Evolutionary conservation across 2,329 filamentous ascomycete genomes (phyloP).

Genomic region (Pestalotiopsis fici): DNA sequence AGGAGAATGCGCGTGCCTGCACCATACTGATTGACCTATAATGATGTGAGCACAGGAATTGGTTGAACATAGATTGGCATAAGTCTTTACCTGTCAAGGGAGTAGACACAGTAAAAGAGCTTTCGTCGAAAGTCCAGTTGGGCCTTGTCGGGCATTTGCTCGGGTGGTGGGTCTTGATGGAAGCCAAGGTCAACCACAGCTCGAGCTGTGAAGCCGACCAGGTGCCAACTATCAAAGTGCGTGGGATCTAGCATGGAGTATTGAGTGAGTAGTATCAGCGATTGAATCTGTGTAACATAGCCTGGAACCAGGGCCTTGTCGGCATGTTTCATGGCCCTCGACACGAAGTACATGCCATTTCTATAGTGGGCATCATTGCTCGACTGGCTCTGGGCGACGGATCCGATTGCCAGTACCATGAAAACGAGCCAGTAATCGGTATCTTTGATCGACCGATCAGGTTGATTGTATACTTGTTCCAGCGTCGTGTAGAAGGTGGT

Average conservation of each 20-base stretch:
- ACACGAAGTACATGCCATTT: conserved; percentile 57
- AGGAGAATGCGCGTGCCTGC: conserved; percentile 85
- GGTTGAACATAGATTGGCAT: too few species aligned
- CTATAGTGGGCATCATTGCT: conserved; percentile 65
- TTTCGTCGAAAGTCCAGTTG: conserved; percentile 77
- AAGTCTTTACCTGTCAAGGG: conserved; percentile 72
- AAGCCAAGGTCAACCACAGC: conserved; percentile 88
- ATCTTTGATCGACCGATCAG: conserved; percentile 61
- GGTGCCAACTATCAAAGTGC: conserved; percentile 92
- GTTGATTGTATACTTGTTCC: conserved; percentile 77
- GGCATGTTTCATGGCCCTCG: conserved; percentile 71
- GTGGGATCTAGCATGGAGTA: conserved; percentile 89
- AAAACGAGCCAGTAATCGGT: conserved; percentile 85
- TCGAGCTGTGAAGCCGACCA: conserved; percentile 87
- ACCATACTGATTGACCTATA: conserved; percentile 74
- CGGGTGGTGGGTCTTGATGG: conserved; percentile 84
- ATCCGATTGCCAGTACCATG: conserved; percentile 85
- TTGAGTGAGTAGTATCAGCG: conserved; percentile 80
- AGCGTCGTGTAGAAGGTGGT: conserved; percentile 75
- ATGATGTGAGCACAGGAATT: conserved; percentile 4
- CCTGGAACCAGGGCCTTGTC: conserved; percentile 85
- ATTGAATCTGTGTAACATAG: conserved; percentile 82
- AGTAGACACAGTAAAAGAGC: conserved; percentile 89
- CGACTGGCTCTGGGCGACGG: conserved; percentile 70
- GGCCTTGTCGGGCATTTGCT: conserved; percentile 66